A percentile compares a stretch with the other conserved stretches of the same genome.
phyloP scores from a whole-genome alignment of 176 grass and related monocot genomes.

The Urochloa ruziziensis region DNA sequence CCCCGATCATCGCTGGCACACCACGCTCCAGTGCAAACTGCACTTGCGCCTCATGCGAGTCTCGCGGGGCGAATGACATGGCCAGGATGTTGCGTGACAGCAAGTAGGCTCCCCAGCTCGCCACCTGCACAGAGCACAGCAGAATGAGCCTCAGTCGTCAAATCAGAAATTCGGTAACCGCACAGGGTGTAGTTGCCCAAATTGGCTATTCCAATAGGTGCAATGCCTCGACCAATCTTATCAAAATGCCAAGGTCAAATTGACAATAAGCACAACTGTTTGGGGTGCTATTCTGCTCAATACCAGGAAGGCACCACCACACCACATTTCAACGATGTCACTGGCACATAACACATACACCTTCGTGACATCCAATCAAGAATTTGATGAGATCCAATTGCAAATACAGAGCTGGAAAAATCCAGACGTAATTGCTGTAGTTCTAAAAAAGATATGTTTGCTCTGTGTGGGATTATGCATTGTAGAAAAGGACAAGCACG shows the following conservation, averaged over 20 bases:
- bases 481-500: neutral
- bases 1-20: constrained; percentile 87
- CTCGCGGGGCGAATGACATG: constrained; percentile 90
- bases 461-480: neutral
- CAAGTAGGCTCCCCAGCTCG: constrained; percentile 90
- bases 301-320: neutral
- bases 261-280: neutral
- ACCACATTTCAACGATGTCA: neutral
- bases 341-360: neutral
- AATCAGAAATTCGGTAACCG: neutral
- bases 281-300: neutral
- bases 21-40: constrained; percentile 95
- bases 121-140: constrained; percentile 54
- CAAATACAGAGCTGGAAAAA: neutral
- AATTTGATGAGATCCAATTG: neutral
- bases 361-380: neutral
- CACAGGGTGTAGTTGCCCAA: neutral
- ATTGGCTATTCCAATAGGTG: neutral
- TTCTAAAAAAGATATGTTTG: neutral
- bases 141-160: neutral
- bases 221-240: neutral
- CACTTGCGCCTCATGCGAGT: constrained; percentile 96
- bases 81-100: constrained; percentile 72
- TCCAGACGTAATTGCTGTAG: neutral
- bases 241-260: constrained; percentile 10